These are phyloP conservation scores for Myxozyma neotropica DNA, from an alignment of 805 yeast species.

Conservation along the genomic window DNA sequence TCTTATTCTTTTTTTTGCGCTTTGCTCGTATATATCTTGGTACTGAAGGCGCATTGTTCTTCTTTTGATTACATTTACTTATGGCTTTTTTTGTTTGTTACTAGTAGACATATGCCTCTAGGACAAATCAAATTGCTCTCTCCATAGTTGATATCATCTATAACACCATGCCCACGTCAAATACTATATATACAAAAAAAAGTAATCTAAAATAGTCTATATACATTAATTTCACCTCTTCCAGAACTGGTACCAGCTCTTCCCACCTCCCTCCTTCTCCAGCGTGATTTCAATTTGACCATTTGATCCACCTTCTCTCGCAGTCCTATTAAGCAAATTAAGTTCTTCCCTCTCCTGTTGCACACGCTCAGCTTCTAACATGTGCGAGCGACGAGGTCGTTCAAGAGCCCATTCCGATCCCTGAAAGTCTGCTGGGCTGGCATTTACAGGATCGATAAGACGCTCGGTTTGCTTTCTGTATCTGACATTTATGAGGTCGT, in stretches of 20 bases:
- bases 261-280: neutral
- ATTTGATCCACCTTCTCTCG: constrained; percentile 30
- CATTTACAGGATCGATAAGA: constrained; percentile 46
- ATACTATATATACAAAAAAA: neutral
- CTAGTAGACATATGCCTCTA: too few relatives aligned
- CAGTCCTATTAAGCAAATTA: constrained; percentile 44
- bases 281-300: constrained; percentile 6
- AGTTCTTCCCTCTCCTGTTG: constrained; percentile 69
- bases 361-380: constrained; percentile 71
- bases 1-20: neutral
- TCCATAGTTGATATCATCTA: too few relatives aligned
- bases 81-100: neutral
- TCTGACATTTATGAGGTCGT: constrained; percentile 57
- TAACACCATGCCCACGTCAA: too few relatives aligned
- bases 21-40: neutral
- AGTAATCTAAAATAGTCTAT: neutral
- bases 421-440: constrained; percentile 35
- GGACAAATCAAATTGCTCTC: too few relatives aligned
- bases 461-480: constrained; percentile 42
- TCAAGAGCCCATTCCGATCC: constrained; percentile 55
- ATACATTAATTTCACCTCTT: neutral
- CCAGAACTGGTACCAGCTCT: constrained; percentile 28
- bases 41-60: neutral
- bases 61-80: neutral
- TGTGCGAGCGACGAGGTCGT: constrained; percentile 71